Percentiles rank a stretch among this genome's conserved stretches.
phyloP scores from a whole-genome alignment of 805 yeast genomes.

The Kuraishia piskuri region DNA sequence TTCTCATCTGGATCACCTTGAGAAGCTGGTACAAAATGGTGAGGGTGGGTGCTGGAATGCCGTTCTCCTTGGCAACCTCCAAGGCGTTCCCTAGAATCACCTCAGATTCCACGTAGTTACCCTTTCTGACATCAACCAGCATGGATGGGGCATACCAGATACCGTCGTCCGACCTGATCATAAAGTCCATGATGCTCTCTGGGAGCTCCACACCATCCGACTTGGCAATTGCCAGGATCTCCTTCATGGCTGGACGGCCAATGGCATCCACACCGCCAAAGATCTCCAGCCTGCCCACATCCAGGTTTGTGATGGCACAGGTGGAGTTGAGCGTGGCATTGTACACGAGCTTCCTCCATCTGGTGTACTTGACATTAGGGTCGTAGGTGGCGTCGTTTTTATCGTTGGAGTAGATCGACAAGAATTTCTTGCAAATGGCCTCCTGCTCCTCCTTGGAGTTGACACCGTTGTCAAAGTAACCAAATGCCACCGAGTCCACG shows the following conservation, averaged over 20 bases:
- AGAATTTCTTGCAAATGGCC: conserved; percentile 32
- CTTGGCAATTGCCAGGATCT: conserved; percentile 55
- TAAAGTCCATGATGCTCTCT: conserved; percentile 34
- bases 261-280: conserved; percentile 33
- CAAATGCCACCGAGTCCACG: conserved; percentile 42
- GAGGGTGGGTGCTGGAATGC: conserved; percentile 51
- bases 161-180: conserved; percentile 52
- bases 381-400: conserved; percentile 31
- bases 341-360: conserved; percentile 65
- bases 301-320: conserved; percentile 50
- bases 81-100: conserved; percentile 63
- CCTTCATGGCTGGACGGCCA: conserved; percentile 57
- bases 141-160: conserved; percentile 61
- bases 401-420: conserved; percentile 34
- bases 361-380: conserved; percentile 37
- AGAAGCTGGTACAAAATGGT: conserved; percentile 49
- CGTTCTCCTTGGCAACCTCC: conserved; percentile 35
- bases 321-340: conserved; percentile 61
- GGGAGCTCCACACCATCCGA: conserved; percentile 57
- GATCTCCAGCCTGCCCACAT: conserved; percentile 44
- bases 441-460: conserved; percentile 22
- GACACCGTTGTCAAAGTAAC: conserved; percentile 38
- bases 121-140: conserved; percentile 59
- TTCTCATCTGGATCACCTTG: conserved; percentile 48
- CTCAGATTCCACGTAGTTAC: conserved; percentile 64